Conservation (phyloP, 2,329 filamentous ascomycete genomes). For the Monilinia vaccinii-corymbosi region DNA sequence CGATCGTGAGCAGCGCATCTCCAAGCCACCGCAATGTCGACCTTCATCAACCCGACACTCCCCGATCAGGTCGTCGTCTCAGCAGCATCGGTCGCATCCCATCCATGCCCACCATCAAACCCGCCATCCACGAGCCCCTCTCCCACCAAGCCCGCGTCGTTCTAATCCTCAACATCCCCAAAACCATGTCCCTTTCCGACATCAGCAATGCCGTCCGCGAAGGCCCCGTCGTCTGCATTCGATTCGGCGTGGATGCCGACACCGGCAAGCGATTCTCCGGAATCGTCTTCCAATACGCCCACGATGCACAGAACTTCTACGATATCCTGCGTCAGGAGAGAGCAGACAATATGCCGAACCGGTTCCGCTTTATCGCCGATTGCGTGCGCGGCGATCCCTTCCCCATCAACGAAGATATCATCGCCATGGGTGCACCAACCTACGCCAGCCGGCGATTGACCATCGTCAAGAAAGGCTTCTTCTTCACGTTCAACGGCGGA, state of each 20-base stretch:
- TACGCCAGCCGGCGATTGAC: conserved; percentile 26
- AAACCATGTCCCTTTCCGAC: conserved; percentile 18
- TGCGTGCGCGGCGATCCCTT: conserved; percentile 20
- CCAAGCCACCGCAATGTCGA: conserved; percentile 16
- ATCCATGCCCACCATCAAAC: neutral
- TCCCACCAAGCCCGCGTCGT: conserved; percentile 22
- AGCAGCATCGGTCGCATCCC: conserved; percentile 6
- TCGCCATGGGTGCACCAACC: conserved; percentile 19
- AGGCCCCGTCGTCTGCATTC: conserved; percentile 24
- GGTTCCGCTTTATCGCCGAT: conserved; percentile 25
- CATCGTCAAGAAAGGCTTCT: conserved; percentile 27
- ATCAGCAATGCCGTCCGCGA: conserved; percentile 25
- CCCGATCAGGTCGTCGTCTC: conserved; percentile 11
- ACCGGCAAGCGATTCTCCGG: conserved; percentile 18
- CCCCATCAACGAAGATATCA: conserved; percentile 19
- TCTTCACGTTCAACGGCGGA: conserved; percentile 23
- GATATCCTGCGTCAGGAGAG: conserved; percentile 17
- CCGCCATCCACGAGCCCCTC: conserved; percentile 11
- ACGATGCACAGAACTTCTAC: conserved; percentile 20
- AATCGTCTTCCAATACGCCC: conserved; percentile 25
- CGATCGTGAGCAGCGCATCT: conserved; percentile 18
- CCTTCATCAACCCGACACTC: conserved; percentile 11
- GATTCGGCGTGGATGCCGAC: conserved; percentile 21
- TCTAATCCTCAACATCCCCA: conserved; percentile 24
- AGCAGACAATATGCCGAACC: conserved; percentile 11